phyloP scores from a whole-genome alignment of 768 basidiomycete species.

The Rhizopogon roseolus region DNA sequence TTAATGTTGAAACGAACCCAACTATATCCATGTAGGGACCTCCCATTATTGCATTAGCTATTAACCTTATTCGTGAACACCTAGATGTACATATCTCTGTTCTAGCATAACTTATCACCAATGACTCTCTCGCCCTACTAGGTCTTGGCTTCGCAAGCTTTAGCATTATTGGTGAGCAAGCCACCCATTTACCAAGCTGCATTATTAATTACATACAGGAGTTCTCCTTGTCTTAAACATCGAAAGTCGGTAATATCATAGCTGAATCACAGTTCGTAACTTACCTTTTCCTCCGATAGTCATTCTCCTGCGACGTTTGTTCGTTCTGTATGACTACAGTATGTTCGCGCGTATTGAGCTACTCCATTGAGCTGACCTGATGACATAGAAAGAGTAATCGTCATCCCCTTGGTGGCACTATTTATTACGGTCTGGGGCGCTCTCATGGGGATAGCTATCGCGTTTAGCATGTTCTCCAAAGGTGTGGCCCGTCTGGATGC shows the following conservation, averaged over 20 bases:
- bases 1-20: background rate
- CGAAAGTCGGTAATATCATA: background rate
- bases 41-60: background rate
- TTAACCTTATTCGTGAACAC: background rate
- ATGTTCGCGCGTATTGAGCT: background rate
- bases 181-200: background rate
- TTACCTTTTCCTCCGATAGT: background rate
- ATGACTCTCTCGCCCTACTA: background rate
- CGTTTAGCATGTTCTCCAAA: background rate
- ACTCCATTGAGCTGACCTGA: background rate
- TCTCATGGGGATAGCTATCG: background rate
- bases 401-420: background rate
- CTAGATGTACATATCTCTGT: background rate
- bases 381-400: background rate
- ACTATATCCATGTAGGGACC: background rate
- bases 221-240: background rate
- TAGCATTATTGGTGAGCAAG: background rate
- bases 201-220: background rate
- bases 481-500: background rate
- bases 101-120: background rate
- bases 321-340: slow-evolving; percentile 1
- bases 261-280: background rate
- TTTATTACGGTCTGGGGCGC: background rate
- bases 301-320: slow-evolving; percentile 1
- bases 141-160: background rate